Base-by-base conservation (phyloP, 2,329 filamentous ascomycete genomes). In the Fusarium compactum region DNA sequence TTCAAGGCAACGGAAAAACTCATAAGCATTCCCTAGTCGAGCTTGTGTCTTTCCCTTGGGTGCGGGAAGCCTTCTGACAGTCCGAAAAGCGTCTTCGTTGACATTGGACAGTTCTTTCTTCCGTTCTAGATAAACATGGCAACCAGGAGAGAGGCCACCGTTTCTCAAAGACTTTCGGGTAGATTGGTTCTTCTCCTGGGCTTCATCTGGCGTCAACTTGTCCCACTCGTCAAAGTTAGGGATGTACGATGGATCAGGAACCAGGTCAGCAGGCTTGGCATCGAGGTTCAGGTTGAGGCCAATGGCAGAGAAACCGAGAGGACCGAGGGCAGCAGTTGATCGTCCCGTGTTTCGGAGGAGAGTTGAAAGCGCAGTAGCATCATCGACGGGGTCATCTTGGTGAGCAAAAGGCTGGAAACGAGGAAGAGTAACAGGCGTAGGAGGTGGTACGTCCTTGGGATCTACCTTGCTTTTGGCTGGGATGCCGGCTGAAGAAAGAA, bases 1-100 rank as follows among this genome's bases (percentile, higher is more conserved):
- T 72, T 91, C 89, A 22, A 91, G 81, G 70, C 88, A 86, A 55
- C 87, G 87, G 79, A 86, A 91, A 78, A 91, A 91, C 77, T 91
- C 89, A 71, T 90, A 91, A 8, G 87, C 85, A 70, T 90, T 90
- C 16, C 89, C 89, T 10, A 91, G 78, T 9, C 88, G 85, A 30
- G 85, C 83, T 38, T 85, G 81, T 47, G 83, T 79, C 72, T 85
- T 84, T 43, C 88, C 89, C 43, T 83, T 84, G 34, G 84, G 83
- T 1, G 86, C 80, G 8, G 84, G 82, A n/a, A 90, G 80, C 46
- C 89, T 85, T 25, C 88, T 85, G 58, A 91, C 85, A 2, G 87
- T 87, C 27, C 88, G 85, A 75, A 89, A 91, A 10, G 89, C 89
- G 43, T 85, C 82, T 44, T 86, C 83, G 66, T 91, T 91, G 25